Evolutionary conservation across 2,329 filamentous ascomycete genomes (phyloP).

Genomic region (Salinomyces thailandicus): DNA sequence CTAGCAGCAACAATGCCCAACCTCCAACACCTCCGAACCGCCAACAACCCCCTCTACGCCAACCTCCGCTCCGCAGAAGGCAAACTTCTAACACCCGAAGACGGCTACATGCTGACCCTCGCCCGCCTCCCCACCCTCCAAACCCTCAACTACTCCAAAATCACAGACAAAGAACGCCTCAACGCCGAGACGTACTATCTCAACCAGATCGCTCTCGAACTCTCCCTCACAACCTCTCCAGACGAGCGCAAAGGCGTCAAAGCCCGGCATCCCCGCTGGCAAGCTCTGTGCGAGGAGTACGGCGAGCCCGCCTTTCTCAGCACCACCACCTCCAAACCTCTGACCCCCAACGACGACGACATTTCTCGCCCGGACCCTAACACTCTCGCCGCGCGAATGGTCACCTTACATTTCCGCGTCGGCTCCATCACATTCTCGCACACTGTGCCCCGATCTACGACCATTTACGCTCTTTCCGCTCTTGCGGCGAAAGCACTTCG

Average conservation of each 20-base stretch:
- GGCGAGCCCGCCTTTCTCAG: conserved; percentile 60
- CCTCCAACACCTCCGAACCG: conserved; percentile 63
- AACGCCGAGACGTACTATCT: conserved; percentile 95
- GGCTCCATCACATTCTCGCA: conserved; percentile 16
- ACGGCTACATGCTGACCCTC: conserved; percentile 81
- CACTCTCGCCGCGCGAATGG: conserved; percentile 69
- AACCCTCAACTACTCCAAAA: conserved; percentile 58
- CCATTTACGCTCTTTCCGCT: conserved; percentile 73
- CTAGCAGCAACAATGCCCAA: conserved; percentile 61
- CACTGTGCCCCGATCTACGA: conserved; percentile 59
- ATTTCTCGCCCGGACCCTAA: conserved; percentile 66
- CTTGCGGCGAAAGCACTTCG: conserved; percentile 63
- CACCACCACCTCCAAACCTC: conserved; percentile 44
- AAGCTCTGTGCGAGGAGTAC: conserved; percentile 63
- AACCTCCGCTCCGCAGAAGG: conserved; percentile 35
- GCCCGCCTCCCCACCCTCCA: conserved; percentile 60
- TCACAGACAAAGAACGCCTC: conserved; percentile 62
- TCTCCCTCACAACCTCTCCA: conserved; percentile 49
- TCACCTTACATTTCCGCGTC: conserved; percentile 53
- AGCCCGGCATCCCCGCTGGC: conserved; percentile 57
- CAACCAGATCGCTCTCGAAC: conserved; percentile 66
- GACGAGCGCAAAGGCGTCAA: conserved; percentile 42
- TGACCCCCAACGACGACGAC: conserved; percentile 9
- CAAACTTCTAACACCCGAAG: conserved; percentile 49
- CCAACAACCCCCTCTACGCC: conserved; percentile 76